Evolutionary conservation across 148 eudicot species (phyloP).

Genomic region (Cornus suecica): DNA sequence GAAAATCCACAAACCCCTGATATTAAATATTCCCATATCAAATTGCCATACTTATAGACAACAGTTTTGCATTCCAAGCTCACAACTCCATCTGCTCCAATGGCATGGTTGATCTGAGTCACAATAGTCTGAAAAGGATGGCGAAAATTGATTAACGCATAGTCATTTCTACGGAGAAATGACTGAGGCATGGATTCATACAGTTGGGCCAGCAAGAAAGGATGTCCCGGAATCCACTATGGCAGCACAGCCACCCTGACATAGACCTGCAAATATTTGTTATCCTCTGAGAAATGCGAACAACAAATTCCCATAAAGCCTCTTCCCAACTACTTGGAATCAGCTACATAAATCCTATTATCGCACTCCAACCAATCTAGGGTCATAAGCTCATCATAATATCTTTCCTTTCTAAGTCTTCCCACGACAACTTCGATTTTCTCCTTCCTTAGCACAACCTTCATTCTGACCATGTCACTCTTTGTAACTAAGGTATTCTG

Average conservation of each 20-base stretch:
- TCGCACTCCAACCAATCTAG: too few species aligned
- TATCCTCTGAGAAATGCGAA: background rate
- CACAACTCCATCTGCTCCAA: constrained; percentile 62
- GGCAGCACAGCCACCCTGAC: constrained; percentile 50
- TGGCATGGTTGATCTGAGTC: constrained; percentile 51
- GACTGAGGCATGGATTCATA: constrained; percentile 12
- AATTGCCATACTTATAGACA: constrained; percentile 39
- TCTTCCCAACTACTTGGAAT: too few species aligned
- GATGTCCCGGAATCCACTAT: constrained; percentile 53
- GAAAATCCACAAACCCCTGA: constrained; percentile 34
- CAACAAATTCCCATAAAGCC: background rate
- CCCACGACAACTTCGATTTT: too few species aligned
- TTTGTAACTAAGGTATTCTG: too few species aligned
- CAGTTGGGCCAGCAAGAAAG: constrained; percentile 47
- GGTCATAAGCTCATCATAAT: too few species aligned
- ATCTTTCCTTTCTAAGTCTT: too few species aligned
- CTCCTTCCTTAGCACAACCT: too few species aligned
- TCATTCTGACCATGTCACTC: too few species aligned
- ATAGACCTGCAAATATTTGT: constrained; percentile 27
- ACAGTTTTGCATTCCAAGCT: constrained; percentile 54
- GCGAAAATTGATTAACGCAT: background rate
- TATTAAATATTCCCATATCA: constrained; percentile 48
- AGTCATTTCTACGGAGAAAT: background rate
- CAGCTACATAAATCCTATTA: too few species aligned
- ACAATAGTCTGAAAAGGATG: constrained; percentile 33